phyloP scores from a whole-genome alignment of 129 eudicot genomes.

The Flaveria linearis region DNA sequence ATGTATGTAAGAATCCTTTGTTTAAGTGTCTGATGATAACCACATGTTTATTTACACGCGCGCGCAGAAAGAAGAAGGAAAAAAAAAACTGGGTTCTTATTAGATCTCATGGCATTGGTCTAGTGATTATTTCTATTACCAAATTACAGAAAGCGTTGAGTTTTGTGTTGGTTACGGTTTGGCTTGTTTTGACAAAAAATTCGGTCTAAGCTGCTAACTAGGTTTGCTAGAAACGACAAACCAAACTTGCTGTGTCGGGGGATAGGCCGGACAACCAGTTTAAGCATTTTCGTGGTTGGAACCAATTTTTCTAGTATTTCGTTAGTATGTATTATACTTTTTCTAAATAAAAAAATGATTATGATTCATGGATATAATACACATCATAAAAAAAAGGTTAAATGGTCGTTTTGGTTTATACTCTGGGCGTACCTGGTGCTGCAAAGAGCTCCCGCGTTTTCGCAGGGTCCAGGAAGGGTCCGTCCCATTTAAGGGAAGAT shows the following conservation, averaged over 20 bases:
- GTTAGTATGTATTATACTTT: too few relatives aligned
- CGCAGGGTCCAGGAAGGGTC: too few relatives aligned
- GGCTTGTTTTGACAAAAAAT: too few relatives aligned
- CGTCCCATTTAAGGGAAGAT: too few relatives aligned
- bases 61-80: not conserved
- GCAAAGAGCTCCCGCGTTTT: too few relatives aligned
- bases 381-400: not conserved
- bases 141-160: not conserved
- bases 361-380: not conserved
- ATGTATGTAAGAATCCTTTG: constrained; percentile 43
- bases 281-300: not conserved
- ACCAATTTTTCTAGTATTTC: not conserved
- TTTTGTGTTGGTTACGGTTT: not conserved
- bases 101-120: not conserved
- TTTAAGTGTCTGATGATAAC: not conserved
- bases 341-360: not conserved
- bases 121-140: not conserved
- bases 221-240: too few relatives aligned
- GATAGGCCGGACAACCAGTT: not conserved
- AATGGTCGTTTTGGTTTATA: not conserved
- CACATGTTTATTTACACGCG: not conserved
- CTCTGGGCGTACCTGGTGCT: too few relatives aligned
- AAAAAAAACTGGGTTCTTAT: not conserved
- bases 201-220: too few relatives aligned
- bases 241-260: not conserved